Conservation (phyloP, 1,284 basidiomycete species). For the Apiotrichum veenhuisii region DNA sequence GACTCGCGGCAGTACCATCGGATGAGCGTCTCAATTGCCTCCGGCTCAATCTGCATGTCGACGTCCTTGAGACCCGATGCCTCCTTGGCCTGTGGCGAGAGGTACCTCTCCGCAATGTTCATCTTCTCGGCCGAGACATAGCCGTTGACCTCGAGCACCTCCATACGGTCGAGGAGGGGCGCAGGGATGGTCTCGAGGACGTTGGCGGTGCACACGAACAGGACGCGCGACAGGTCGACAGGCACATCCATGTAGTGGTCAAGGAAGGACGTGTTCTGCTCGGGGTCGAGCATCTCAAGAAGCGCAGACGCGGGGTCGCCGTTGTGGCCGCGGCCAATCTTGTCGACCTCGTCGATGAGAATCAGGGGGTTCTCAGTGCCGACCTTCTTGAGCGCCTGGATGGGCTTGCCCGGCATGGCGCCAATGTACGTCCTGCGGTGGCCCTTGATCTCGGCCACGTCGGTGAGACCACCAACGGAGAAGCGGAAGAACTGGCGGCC, state of each 20-base stretch:
- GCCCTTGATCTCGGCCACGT: constrained; percentile 99
- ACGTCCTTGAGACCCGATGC: constrained; percentile 79
- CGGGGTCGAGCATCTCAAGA: constrained; percentile 96
- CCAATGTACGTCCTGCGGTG: constrained; percentile 95
- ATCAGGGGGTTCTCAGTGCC: constrained; percentile 96
- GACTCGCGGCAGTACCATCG: constrained; percentile 97
- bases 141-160: constrained; percentile 92
- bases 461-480: constrained; percentile 92
- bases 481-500: constrained; percentile 57
- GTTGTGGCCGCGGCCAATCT: constrained; percentile 85
- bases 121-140: constrained; percentile 97
- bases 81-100: constrained; percentile 92
- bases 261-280: constrained; percentile 93
- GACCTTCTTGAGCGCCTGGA: constrained; percentile 94
- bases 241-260: constrained; percentile 99
- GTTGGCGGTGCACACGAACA: constrained; percentile 98
- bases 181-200: constrained; percentile 94
- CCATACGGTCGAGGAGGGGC: constrained; percentile 93
- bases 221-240: constrained; percentile 89
- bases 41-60: constrained; percentile 71
- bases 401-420: constrained; percentile 94
- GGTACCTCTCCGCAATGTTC: constrained; percentile 85
- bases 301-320: constrained; percentile 93
- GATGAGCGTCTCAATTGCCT: constrained; percentile 83
- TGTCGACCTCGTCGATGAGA: constrained; percentile 97